phyloP scores from a whole-genome alignment of 2,329 filamentous ascomycete species.

The Venturia carpophila region DNA sequence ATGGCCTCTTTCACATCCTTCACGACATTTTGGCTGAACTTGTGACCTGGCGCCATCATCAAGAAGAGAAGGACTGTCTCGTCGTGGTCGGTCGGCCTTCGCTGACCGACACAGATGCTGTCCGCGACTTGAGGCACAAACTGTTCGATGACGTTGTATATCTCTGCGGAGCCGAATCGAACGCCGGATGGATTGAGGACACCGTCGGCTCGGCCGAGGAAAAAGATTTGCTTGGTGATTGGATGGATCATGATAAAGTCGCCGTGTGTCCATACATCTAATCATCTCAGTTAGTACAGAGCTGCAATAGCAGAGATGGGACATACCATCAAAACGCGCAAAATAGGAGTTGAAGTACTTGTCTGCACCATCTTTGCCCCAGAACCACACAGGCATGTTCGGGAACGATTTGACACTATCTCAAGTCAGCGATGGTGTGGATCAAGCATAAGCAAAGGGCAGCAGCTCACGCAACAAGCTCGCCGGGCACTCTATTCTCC shows the following conservation, averaged over 20 bases:
- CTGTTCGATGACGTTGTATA: slow-evolving; percentile 65
- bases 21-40: slow-evolving; percentile 50
- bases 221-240: slow-evolving; percentile 53
- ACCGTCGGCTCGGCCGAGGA: slow-evolving; percentile 66
- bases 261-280: slow-evolving; percentile 69
- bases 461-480: slow-evolving; percentile 56
- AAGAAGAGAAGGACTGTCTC: slow-evolving; percentile 54
- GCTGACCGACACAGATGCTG: slow-evolving; percentile 72
- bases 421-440: neutral
- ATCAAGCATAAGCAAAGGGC: neutral
- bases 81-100: slow-evolving; percentile 52
- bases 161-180: slow-evolving; percentile 71
- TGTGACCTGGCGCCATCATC: slow-evolving; percentile 50
- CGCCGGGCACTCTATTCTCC: slow-evolving; percentile 59
- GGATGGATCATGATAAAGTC: slow-evolving; percentile 71
- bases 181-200: slow-evolving; percentile 74
- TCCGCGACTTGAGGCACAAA: slow-evolving; percentile 60
- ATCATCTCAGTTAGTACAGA: neutral
- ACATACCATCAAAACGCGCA: slow-evolving; percentile 34
- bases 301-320: neutral
- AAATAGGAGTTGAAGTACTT: slow-evolving; percentile 42
- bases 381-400: slow-evolving; percentile 56
- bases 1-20: slow-evolving; percentile 57
- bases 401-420: slow-evolving; percentile 55
- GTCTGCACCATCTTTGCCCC: slow-evolving; percentile 35